phyloP scores from a whole-genome alignment of 257 asterid species.

The Ehretia macrophylla region DNA sequence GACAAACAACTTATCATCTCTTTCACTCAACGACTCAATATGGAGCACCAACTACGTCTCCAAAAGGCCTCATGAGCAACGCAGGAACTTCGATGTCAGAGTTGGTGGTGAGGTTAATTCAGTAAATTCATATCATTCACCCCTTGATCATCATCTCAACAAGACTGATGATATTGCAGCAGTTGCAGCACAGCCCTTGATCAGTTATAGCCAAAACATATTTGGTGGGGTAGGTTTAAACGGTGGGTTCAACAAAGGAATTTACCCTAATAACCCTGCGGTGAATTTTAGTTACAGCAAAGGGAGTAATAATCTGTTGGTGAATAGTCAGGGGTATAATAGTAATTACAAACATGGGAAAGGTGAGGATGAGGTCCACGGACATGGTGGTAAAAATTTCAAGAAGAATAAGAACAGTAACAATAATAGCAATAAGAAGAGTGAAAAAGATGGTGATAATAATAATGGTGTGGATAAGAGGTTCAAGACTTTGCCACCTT shows the following conservation, averaged over 20 bases:
- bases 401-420: constrained; percentile 57
- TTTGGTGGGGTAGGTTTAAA: constrained; percentile 22
- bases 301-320: constrained; percentile 39
- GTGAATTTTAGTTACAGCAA: constrained; percentile 39
- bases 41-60: constrained; percentile 70
- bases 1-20: constrained; percentile 47
- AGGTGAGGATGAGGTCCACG: constrained; percentile 15
- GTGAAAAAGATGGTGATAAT: constrained; percentile 25
- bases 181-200: constrained; percentile 40
- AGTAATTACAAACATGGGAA: constrained; percentile 34
- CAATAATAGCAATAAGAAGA: constrained; percentile 6
- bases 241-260: constrained; percentile 90
- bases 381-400: constrained; percentile 39
- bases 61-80: constrained; percentile 57
- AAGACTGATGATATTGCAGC: constrained; percentile 9
- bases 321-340: constrained; percentile 33
- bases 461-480: constrained; percentile 68
- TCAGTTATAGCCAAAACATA: constrained; percentile 13
- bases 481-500: constrained; percentile 95
- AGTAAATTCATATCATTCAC: not conserved
- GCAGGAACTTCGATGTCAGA: constrained; percentile 81
- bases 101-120: constrained; percentile 38
- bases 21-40: constrained; percentile 82
- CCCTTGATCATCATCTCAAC: not conserved
- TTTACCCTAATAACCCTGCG: constrained; percentile 41